These are phyloP conservation scores for Phlebiopsis gigantea DNA, from an alignment of 768 basidiomycete species.

Conservation along the genomic window DNA sequence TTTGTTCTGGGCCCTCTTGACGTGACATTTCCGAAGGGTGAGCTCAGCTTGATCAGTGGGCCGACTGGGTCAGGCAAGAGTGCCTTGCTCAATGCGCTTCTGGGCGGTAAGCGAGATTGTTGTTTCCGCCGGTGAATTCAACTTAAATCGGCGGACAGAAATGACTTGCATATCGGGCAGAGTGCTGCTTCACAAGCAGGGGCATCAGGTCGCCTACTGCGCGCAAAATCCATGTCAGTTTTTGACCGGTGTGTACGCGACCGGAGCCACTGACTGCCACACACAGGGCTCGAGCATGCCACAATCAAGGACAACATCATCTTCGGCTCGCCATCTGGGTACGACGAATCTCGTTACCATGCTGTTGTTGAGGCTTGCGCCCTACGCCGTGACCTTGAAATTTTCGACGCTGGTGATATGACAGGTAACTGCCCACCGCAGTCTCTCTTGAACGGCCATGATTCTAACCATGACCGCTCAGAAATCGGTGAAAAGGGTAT, in stretches of 20 bases:
- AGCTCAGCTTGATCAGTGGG: conserved; percentile 58
- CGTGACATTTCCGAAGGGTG: conserved; percentile 51
- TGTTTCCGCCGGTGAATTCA: neutral
- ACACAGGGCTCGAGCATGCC: conserved; percentile 68
- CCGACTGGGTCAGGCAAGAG: conserved; percentile 68
- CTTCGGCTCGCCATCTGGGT: conserved; percentile 58
- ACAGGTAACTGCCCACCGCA: conserved; percentile 41
- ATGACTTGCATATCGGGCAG: conserved; percentile 51
- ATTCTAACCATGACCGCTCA: conserved; percentile 15
- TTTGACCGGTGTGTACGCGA: neutral
- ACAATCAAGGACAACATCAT: conserved; percentile 80
- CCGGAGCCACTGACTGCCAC: conserved; percentile 3
- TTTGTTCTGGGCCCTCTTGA: conserved; percentile 57
- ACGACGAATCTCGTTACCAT: conserved; percentile 59
- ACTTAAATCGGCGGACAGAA: conserved; percentile 32
- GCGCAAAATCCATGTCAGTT: conserved; percentile 58
- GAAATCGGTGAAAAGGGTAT: conserved; percentile 83
- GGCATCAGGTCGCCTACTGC: conserved; percentile 63
- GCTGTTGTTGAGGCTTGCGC: conserved; percentile 72
- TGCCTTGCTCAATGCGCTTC: conserved; percentile 52
- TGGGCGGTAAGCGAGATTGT: conserved; percentile 49
- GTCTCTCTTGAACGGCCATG: neutral
- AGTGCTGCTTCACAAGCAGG: conserved; percentile 50
- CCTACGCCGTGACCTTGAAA: conserved; percentile 60
- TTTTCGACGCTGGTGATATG: conserved; percentile 72